Base-by-base conservation (phyloP, 2,329 filamentous ascomycete species). In the Colletotrichum sp. region DNA sequence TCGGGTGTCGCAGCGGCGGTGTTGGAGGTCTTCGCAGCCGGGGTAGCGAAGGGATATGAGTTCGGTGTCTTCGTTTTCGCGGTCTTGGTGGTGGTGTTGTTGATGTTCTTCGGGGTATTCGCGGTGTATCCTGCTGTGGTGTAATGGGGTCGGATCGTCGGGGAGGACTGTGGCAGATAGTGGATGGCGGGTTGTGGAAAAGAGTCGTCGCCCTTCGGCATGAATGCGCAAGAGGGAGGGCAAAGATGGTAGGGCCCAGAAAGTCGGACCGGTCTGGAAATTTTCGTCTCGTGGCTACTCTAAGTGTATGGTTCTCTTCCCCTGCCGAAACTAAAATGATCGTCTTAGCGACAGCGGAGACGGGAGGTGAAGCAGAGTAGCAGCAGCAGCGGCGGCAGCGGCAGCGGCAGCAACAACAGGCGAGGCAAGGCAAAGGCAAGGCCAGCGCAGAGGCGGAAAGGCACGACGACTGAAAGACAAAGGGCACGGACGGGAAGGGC, bases 241-340 rank as follows among this genome's bases (percentile, higher is more conserved):
- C 43, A 71, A 30, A 66, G 72, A 71, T 55, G 66, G 71, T 58
- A 65, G 16, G 64, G 73, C 64, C 73, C 71, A 67, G 48, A 66
- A 34, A 68, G 64, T 75, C 73, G 73, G 73, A 58, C 73, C 70
- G 73, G 64, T 57, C 38, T 36, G 18, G 64, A 71, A 75, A 71
- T 43, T 76, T 70, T 75, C 71, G 71, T 66, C 60, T 76, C 66
- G 66, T 55, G 72, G 48, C 71, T 75, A n/a, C 63, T 64, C 38
- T 65, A 16, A 21, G 57, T 52, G 63, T 73, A 57, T 73, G 70
- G 64, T 38, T 34, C 21, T 77, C 60, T 76, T 77, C 72, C 72
- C 75, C 72, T 77, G 75, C 72, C 75, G 72, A 67, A 75, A 75
- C 73, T 73, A 75, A 67, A 75, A 55, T 67, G 73, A 60, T 73